Evolutionary conservation across 1,284 basidiomycete species (phyloP).

Genomic region (Ustilago vetiveriae): DNA sequence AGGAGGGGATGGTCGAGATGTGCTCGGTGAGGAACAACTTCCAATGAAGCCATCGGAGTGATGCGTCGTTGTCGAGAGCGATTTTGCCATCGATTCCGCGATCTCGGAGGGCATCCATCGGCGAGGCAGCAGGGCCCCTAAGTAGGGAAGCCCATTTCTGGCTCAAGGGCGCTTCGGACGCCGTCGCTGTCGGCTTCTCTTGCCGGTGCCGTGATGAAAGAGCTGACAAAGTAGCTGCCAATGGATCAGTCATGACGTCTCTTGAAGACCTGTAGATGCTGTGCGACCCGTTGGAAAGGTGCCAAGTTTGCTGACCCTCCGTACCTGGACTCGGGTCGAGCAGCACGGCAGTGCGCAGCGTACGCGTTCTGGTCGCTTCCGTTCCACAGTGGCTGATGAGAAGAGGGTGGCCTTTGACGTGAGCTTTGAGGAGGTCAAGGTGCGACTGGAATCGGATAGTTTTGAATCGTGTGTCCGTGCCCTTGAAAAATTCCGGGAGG

Average conservation of each 20-base stretch:
- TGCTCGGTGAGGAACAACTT: conserved; percentile 43
- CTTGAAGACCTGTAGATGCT: too few species aligned
- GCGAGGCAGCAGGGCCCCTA: conserved; percentile 3
- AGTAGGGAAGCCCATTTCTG: conserved; percentile 16
- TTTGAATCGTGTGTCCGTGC: too few species aligned
- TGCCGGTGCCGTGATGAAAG: conserved; percentile 3
- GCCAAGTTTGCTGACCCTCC: neutral
- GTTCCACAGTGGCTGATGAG: too few species aligned
- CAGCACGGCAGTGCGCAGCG: too few species aligned
- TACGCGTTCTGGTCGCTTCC: too few species aligned
- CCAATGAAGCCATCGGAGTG: conserved; percentile 50
- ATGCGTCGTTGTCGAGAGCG: conserved; percentile 10
- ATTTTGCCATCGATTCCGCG: conserved; percentile 26
- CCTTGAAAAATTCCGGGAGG: too few species aligned
- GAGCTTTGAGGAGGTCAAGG: too few species aligned
- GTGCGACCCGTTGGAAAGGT: neutral
- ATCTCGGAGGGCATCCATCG: conserved; percentile 17
- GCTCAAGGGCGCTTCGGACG: conserved; percentile 11
- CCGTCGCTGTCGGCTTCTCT: neutral
- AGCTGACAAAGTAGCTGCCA: conserved; percentile 23
- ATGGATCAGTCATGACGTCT: conserved; percentile 25
- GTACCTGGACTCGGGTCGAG: too few species aligned
- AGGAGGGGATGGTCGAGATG: conserved; percentile 41
- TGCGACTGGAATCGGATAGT: too few species aligned
- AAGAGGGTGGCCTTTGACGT: too few species aligned